Evolutionary conservation across 2,329 filamentous ascomycete genomes (phyloP).

Genomic region (Trichothecium sympodiale): DNA sequence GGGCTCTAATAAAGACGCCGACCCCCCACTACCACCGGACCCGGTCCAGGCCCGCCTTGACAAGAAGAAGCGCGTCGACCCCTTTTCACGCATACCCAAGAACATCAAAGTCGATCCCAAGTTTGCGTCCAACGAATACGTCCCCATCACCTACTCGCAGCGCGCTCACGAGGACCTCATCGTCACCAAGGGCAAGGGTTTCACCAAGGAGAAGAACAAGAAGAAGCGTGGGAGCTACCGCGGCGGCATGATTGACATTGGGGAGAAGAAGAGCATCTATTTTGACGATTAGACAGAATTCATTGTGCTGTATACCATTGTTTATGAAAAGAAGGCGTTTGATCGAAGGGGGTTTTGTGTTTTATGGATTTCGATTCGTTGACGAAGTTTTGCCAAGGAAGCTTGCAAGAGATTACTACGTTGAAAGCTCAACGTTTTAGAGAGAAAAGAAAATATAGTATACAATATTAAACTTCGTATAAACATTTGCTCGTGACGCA

Average conservation of each 20-base stretch:
- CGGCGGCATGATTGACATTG: slow-evolving; percentile 77
- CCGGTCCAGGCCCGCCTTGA: slow-evolving; percentile 20
- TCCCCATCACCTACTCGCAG: slow-evolving; percentile 79
- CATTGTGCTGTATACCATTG: no score
- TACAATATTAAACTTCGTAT: neutral
- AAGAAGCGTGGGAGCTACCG: slow-evolving; percentile 86
- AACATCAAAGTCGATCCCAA: slow-evolving; percentile 56
- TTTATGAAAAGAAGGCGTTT: no score
- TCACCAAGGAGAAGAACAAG: slow-evolving; percentile 99
- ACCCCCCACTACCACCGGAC: slow-evolving; percentile 43
- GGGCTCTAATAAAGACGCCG: slow-evolving; percentile 23
- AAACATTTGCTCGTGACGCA: neutral
- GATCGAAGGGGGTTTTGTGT: no score
- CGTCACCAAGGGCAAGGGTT: slow-evolving; percentile 88
- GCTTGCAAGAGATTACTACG: no score
- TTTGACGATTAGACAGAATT: slow-evolving; percentile 66
- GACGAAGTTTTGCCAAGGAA: no score
- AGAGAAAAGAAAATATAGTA: no score
- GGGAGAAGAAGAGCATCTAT: slow-evolving; percentile 76
- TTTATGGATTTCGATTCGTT: no score
- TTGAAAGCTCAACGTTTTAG: no score
- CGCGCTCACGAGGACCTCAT: slow-evolving; percentile 80
- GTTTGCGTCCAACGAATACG: slow-evolving; percentile 70
- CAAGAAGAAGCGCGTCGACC: slow-evolving; percentile 48
- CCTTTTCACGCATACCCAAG: slow-evolving; percentile 67